phyloP scores from a whole-genome alignment of 192 early-diverging fungal genomes.

The Coemansia sp. region DNA sequence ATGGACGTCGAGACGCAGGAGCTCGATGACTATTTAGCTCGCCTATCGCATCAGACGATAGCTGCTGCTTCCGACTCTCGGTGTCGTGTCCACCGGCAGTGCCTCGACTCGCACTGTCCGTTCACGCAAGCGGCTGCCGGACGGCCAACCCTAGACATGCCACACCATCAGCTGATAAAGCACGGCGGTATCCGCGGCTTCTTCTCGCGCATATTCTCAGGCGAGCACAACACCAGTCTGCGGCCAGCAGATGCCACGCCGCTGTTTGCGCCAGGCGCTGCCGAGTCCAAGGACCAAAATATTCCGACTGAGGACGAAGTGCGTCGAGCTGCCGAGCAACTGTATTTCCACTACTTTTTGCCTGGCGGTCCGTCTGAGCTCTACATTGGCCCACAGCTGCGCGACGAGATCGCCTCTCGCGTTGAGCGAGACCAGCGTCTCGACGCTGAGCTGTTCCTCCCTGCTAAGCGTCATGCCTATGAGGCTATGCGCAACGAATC shows the following conservation, averaged over 20 bases:
- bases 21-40: conserved; percentile 35
- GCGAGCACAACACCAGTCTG: conserved; percentile 11
- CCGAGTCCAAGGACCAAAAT: conserved; percentile 18
- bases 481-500: conserved; percentile 56
- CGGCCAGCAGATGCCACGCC: conserved; percentile 13
- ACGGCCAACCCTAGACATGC: conserved; percentile 32
- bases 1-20: conserved; percentile 33
- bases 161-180: conserved; percentile 5
- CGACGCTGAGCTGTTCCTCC: conserved; percentile 46
- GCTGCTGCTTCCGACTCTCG: conserved; percentile 23
- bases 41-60: conserved; percentile 36
- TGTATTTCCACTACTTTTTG: conserved; percentile 49
- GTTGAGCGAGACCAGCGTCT: conserved; percentile 42
- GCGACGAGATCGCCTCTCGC: conserved; percentile 39
- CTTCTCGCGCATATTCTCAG: conserved; percentile 47
- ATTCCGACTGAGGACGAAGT: conserved; percentile 35
- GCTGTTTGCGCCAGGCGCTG: conserved; percentile 18
- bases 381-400: conserved; percentile 39
- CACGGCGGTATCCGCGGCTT: conserved; percentile 38
- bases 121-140: conserved; percentile 23
- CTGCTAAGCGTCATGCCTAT: conserved; percentile 55
- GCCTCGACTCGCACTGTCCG: conserved; percentile 35
- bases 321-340: conserved; percentile 45
- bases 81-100: conserved; percentile 37
- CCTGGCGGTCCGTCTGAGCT: conserved; percentile 39